Conservation (phyloP, 73 alveolate genomes). For the Durusdinium trenchii region DNA sequence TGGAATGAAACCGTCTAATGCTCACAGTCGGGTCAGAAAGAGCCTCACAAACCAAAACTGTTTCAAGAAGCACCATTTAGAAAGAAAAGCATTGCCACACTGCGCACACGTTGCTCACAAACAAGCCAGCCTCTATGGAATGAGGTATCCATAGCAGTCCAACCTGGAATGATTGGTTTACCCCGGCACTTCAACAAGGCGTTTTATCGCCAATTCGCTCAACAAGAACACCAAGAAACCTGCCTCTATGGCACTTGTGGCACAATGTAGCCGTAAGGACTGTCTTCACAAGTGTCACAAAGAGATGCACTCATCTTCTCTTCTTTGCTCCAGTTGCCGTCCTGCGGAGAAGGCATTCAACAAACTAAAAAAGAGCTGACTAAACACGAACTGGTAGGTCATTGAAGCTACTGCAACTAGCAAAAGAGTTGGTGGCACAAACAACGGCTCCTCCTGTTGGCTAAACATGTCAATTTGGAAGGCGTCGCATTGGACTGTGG, state of each 20-base stretch:
- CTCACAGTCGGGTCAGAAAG: constrained; percentile 26
- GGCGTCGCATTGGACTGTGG: not conserved
- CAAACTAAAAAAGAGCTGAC: not conserved
- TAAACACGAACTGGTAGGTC: not conserved
- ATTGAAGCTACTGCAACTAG: too few relatives aligned
- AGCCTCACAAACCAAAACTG: constrained; percentile 35
- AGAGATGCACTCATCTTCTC: constrained; percentile 28
- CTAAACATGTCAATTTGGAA: not conserved
- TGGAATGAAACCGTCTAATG: constrained; percentile 22
- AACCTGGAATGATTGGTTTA: too few relatives aligned
- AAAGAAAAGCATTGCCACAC: constrained; percentile 32
- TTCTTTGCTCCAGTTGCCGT: constrained; percentile 5
- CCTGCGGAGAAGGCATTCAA: constrained; percentile 25
- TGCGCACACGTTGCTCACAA: not conserved
- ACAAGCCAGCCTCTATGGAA: constrained; percentile 49
- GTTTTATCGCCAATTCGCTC: too few relatives aligned
- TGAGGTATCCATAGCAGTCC: constrained; percentile 6
- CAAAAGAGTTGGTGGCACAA: too few relatives aligned
- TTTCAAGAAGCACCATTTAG: not conserved
- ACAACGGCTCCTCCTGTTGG: constrained; percentile 55
- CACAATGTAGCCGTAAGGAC: too few relatives aligned
- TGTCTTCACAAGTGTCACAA: too few relatives aligned
- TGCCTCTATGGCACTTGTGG: too few relatives aligned
- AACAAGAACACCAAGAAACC: too few relatives aligned
- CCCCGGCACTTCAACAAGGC: constrained; percentile 24